Percentiles rank a stretch among this genome's conserved stretches.
Conservation (phyloP, 2,329 filamentous ascomycete genomes). For the Thyridium curvatum region DNA sequence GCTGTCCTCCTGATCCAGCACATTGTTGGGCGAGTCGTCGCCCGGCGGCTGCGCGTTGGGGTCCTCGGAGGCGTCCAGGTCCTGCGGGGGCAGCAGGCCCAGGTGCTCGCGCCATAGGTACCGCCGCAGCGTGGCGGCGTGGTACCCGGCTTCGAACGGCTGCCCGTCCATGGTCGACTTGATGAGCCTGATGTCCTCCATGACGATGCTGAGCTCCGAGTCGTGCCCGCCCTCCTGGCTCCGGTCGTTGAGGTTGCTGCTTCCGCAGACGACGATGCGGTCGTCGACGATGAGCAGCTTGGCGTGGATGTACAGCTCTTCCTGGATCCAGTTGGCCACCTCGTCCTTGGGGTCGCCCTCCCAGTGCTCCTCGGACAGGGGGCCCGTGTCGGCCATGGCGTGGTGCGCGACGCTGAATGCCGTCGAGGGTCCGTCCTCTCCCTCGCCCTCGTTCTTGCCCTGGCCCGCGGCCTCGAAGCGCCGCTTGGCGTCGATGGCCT, state of each 20-base stretch:
- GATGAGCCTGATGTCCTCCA: conserved; percentile 73
- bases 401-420: conserved; percentile 62
- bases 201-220: conserved; percentile 82
- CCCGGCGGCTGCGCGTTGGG: conserved; percentile 71
- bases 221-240: conserved; percentile 85
- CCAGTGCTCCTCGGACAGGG: conserved; percentile 65
- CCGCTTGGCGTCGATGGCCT: conserved; percentile 39
- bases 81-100: conserved; percentile 71
- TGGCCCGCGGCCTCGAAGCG: conserved; percentile 44
- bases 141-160: conserved; percentile 65
- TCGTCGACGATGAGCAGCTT: conserved; percentile 91
- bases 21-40: conserved; percentile 59
- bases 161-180: conserved; percentile 72
- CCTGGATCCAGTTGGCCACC: conserved; percentile 84
- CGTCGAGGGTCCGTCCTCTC: conserved; percentile 20
- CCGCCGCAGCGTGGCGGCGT: conserved; percentile 74
- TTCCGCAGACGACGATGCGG: conserved; percentile 75
- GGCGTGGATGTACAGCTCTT: conserved; percentile 91
- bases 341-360: conserved; percentile 70
- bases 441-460: conserved; percentile 20
- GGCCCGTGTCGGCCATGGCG: conserved; percentile 66
- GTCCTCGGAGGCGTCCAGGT: conserved; percentile 59
- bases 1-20: conserved; percentile 50
- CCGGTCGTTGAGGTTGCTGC: conserved; percentile 87
- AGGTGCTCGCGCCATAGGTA: conserved; percentile 90